Percentiles rank a stretch among this genome's conserved stretches.
Conservation (phyloP, 139 green algal species). For the Chlorella sp. region DNA sequence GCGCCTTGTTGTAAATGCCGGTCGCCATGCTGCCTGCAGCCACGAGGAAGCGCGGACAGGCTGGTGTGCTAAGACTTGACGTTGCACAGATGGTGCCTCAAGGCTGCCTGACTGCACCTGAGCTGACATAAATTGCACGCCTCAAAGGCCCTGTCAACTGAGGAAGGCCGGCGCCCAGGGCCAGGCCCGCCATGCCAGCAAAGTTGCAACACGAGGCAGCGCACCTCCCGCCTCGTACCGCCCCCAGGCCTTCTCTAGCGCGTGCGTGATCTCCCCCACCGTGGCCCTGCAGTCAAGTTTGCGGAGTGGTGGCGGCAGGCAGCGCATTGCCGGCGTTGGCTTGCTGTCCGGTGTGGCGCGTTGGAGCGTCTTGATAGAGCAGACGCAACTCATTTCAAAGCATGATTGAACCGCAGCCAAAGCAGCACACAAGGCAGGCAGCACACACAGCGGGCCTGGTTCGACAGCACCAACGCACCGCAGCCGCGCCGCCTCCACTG, state of each 20-base stretch:
- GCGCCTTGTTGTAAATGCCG: conserved; percentile 55
- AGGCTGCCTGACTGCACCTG: too few relatives aligned
- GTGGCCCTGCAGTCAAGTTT: conserved; percentile 46
- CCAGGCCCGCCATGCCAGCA: neutral
- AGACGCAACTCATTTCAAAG: too few relatives aligned
- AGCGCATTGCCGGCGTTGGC: too few relatives aligned
- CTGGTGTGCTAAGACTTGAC: neutral
- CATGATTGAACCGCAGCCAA: neutral
- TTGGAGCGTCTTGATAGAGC: too few relatives aligned
- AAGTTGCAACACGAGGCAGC: neutral
- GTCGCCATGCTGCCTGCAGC: conserved; percentile 40
- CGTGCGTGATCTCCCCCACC: conserved; percentile 69
- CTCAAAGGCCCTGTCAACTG: too few relatives aligned
- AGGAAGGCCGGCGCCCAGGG: neutral
- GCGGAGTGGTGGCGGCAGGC: too few relatives aligned
- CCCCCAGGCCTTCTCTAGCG: conserved; percentile 67
- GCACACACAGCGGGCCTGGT: neutral
- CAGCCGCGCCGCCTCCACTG: conserved; percentile 56
- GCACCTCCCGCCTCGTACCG: conserved; percentile 53
- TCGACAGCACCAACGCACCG: neutral
- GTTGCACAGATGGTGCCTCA: too few relatives aligned
- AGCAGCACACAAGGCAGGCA: neutral
- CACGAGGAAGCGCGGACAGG: neutral
- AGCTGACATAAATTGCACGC: too few relatives aligned
- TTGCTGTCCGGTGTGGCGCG: too few relatives aligned